Base-by-base conservation (phyloP, 1,284 basidiomycete species). In the Rhizoctonia solani region DNA sequence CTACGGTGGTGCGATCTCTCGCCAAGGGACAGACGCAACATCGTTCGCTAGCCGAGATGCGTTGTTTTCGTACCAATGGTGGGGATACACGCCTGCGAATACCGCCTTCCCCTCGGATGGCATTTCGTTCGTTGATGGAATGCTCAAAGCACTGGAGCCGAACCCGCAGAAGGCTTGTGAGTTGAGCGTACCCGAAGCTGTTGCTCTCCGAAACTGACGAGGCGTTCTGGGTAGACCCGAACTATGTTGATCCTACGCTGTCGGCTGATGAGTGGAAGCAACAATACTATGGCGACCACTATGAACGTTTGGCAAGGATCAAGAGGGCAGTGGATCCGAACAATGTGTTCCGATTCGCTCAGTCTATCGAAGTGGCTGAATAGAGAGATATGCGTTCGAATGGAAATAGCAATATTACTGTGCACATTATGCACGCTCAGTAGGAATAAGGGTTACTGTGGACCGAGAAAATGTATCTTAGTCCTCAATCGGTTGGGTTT, bases 271-370 rank as follows among this genome's bases (percentile, higher is more conserved):
- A 70, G 66, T 70, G 69, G 69, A 52, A 55, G 27, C 30, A 23
- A 32, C 30, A 49, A 30, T 69, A 67, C 52, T 69, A 66, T 53
- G 63, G 63, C n/a, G 29, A 37, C 0, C 52, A 67, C 34, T 61
- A 61, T 29, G 37, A 34, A 4, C 56, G 59, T 21, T 50, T 68
- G 29, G 30, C 50, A 47, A 27, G 37, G 19, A 55, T 68, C 53
- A 70, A 70, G 47, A 32, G 52, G 19, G 44, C 49, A 37, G 55
- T 53, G 23, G 69, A 70, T 34, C 58, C 69, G 4, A 41, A 27
- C 14, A 68, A 68, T 39, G 69, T 70, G 3, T 70, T 70, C 53
- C 53, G 46, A 2, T 70, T 68, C 69, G 67, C 69, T 46, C 69
- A 70, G 27, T 61, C 69, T 8, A 70, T 70, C 25, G 56, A 44